These are phyloP conservation scores for Solanum tarapatanum DNA, from an alignment of 257 asterid species.

Conservation along the genomic window DNA sequence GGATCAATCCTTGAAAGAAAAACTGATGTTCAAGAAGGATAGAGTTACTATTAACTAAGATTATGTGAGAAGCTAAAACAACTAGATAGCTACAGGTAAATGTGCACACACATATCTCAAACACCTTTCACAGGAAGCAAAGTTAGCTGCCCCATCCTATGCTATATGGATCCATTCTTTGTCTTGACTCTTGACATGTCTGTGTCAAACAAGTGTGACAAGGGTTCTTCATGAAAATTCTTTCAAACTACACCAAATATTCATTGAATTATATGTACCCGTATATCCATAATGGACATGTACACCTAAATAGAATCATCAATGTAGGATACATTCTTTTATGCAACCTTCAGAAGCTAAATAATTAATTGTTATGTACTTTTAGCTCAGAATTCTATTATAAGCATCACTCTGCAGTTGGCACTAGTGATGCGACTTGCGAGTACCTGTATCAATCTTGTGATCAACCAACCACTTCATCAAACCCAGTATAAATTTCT, in stretches of 20 bases:
- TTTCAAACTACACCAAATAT: background rate
- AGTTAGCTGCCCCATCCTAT: background rate
- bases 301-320: background rate
- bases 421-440: background rate
- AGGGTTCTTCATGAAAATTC: background rate
- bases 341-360: background rate
- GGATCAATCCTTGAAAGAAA: background rate
- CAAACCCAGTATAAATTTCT: conserved; percentile 21
- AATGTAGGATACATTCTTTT: background rate
- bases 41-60: background rate
- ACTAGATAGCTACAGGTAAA: background rate
- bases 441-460: conserved; percentile 25
- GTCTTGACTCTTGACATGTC: background rate
- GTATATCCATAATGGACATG: background rate
- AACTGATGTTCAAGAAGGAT: background rate
- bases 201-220: background rate
- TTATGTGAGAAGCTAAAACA: background rate
- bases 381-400: background rate
- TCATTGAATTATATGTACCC: background rate
- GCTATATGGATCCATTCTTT: background rate
- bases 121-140: background rate
- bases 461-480: conserved; percentile 37
- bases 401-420: background rate
- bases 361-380: background rate
- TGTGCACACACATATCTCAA: background rate